phyloP scores from a whole-genome alignment of 2,329 filamentous ascomycete species.

The Botryotinia convoluta region DNA sequence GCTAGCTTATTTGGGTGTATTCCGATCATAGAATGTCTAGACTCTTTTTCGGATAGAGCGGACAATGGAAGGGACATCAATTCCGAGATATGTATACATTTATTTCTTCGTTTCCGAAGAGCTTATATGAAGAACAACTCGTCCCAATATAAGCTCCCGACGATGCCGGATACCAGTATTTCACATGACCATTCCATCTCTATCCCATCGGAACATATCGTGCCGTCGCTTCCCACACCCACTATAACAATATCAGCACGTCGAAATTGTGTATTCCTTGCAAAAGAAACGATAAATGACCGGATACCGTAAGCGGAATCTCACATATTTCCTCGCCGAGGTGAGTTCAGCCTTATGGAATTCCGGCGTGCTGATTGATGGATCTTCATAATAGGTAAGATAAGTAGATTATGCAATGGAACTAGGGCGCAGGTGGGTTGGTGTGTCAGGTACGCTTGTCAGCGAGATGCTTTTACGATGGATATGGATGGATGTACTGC shows the following conservation, averaged over 20 bases:
- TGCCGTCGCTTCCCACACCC: neutral
- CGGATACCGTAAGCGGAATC: neutral
- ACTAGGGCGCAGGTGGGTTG: neutral
- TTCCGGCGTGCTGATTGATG: neutral
- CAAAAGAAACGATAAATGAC: neutral
- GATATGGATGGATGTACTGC: neutral
- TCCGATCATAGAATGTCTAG: neutral
- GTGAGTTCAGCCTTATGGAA: neutral
- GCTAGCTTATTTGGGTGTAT: neutral
- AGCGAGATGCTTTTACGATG: neutral
- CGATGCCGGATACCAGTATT: neutral
- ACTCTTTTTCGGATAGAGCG: neutral
- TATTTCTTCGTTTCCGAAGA: neutral
- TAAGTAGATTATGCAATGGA: slow-evolving; percentile 11
- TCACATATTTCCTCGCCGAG: neutral
- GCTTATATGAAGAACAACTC: neutral
- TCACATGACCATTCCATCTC: neutral
- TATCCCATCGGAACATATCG: neutral
- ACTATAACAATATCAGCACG: neutral
- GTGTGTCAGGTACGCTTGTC: slow-evolving; percentile 13
- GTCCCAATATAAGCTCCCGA: neutral
- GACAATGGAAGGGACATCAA: neutral
- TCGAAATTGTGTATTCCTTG: neutral
- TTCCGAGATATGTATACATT: neutral
- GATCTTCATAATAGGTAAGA: neutral